phyloP scores from a whole-genome alignment of 2,329 filamentous ascomycete genomes.

The Elsinoe ampelina region DNA sequence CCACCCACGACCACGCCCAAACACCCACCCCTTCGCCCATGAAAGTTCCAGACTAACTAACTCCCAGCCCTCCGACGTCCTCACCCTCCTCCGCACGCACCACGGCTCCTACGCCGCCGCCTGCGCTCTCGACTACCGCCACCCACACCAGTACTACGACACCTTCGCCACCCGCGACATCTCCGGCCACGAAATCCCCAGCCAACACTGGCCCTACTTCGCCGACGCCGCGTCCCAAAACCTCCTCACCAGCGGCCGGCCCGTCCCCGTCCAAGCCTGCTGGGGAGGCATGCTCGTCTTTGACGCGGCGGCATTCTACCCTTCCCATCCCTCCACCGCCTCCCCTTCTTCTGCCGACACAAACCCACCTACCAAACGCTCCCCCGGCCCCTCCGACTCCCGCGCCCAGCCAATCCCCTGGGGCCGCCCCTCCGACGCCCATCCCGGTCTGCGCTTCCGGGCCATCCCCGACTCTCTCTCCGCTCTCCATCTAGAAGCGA shows the following conservation, averaged over 20 bases:
- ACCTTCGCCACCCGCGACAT: conserved; percentile 53
- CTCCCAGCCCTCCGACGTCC: conserved; percentile 44
- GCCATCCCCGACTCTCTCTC: conserved; percentile 54
- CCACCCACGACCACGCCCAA: neutral
- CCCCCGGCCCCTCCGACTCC: neutral
- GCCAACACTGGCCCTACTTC: conserved; percentile 53
- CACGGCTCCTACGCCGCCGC: conserved; percentile 52
- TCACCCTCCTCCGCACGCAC: conserved; percentile 48
- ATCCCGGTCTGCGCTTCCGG: conserved; percentile 48
- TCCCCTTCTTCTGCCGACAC: no score
- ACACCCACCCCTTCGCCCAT: conserved; percentile 17
- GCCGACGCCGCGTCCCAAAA: conserved; percentile 41
- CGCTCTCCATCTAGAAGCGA: conserved; percentile 57
- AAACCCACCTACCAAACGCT: no score
- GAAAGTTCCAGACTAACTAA: conserved; percentile 1
- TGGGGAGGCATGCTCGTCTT: conserved; percentile 56
- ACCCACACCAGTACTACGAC: conserved; percentile 49
- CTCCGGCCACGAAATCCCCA: conserved; percentile 42
- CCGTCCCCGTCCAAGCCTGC: conserved; percentile 54
- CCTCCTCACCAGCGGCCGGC: conserved; percentile 43
- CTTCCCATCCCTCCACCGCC: neutral
- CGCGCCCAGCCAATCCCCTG: neutral
- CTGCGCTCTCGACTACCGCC: conserved; percentile 52
- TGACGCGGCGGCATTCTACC: conserved; percentile 47
- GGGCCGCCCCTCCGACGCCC: conserved; percentile 9